A percentile compares a stretch with the other conserved stretches of the same genome.
These are phyloP conservation scores for Diplosphaera chodatii DNA, from an alignment of 139 green algal species.

Conservation along the genomic window DNA sequence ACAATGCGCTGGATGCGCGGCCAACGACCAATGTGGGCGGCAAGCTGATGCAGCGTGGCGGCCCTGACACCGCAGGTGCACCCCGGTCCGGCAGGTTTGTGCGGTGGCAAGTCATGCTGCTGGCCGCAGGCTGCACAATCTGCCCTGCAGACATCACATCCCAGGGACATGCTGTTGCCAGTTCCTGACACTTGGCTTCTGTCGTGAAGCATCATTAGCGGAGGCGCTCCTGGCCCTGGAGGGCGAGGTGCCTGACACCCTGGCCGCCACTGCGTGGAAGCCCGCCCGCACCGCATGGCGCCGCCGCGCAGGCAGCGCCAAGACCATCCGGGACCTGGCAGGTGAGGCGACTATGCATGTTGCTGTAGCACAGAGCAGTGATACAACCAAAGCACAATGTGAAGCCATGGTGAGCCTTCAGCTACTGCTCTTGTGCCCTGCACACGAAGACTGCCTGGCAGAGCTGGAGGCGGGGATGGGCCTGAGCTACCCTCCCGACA, in stretches of 20 bases:
- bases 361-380: no score
- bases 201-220: background rate
- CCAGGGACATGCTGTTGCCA: no score
- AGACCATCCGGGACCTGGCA: background rate
- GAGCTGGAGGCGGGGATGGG: background rate
- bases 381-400: no score
- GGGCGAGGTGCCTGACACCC: background rate
- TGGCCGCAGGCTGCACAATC: no score
- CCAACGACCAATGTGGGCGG: background rate
- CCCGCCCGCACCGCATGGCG: background rate
- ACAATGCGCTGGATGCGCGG: background rate
- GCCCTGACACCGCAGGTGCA: background rate
- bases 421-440: no score
- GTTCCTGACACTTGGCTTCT: no score
- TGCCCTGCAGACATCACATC: no score
- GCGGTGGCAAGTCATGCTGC: no score
- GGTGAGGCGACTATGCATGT: no score
- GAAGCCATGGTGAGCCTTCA: no score
- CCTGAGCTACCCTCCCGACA: background rate
- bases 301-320: no score
- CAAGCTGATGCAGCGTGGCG: background rate
- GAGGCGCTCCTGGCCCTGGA: background rate
- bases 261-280: background rate
- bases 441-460: background rate
- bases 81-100: no score